Conservation (phyloP, 805 yeast species). For the Candida vaughaniae region DNA sequence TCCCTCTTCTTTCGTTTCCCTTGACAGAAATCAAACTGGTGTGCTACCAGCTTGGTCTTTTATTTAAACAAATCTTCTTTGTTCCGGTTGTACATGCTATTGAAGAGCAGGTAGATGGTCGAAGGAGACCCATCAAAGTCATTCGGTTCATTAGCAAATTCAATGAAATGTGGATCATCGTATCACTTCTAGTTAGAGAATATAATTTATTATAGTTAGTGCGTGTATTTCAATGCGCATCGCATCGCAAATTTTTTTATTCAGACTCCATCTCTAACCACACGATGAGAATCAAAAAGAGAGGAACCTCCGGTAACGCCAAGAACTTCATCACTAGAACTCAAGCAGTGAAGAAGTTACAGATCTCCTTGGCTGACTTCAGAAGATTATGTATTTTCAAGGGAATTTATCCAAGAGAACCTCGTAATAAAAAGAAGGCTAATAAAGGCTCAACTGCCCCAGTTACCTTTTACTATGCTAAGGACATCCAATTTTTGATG, state of each 20-base stretch:
- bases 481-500: slow-evolving; percentile 90
- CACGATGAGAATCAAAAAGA: slow-evolving; percentile 70
- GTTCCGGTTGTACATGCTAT: slow-evolving; percentile 16
- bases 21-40: slow-evolving; percentile 24
- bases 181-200: slow-evolving; percentile 18
- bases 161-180: slow-evolving; percentile 30
- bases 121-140: background rate
- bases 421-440: slow-evolving; percentile 92
- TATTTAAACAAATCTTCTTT: slow-evolving; percentile 23
- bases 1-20: slow-evolving; percentile 17
- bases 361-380: slow-evolving; percentile 93
- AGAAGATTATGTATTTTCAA: slow-evolving; percentile 96
- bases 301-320: slow-evolving; percentile 83
- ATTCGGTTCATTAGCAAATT: slow-evolving; percentile 21
- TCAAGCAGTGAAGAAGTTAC: slow-evolving; percentile 89
- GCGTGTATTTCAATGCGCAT: too few species aligned
- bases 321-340: slow-evolving; percentile 91
- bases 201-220: too few species aligned
- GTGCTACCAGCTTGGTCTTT: slow-evolving; percentile 23
- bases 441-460: slow-evolving; percentile 98
- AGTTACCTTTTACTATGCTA: slow-evolving; percentile 87
- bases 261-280: background rate
- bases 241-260: slow-evolving; percentile 11
- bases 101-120: background rate
- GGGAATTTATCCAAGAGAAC: slow-evolving; percentile 97